Base-by-base conservation (phyloP, 305 asterid genomes). In the Fraxinus platypoda region DNA sequence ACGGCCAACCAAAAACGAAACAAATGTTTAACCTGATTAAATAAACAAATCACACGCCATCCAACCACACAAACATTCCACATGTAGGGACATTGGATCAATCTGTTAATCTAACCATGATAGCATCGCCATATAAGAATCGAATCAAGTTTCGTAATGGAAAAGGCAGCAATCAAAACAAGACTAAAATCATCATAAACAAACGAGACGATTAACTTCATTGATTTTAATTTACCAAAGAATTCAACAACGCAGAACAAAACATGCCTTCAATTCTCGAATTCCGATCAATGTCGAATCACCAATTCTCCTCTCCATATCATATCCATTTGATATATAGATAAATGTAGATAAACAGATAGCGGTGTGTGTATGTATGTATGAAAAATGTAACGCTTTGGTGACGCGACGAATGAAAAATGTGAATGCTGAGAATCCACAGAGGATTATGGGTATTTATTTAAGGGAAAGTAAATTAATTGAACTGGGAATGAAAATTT, bases 331-430 rank as follows among this genome's bases (percentile, higher is more conserved):
- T 59, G 70, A 21, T 2, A 19, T 17, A 23, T 26, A 66, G 34
- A 15, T 26, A 54, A 26, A 31, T 2, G 64, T 57, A 49, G 78
- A 62, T 33, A 37, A 8, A 17, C 26, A 59, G 21, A 15, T 68
- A 68, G 30, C 54, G 8, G 11, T 30, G 57, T 0, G 66, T n/a
- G 19, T 37, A 71, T 4, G 19, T 37, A 71, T 4, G 73, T 6
- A 64, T 17, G 57, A 75, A 70, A 30, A 38, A 46, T 31, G 19
- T 76, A 4, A 49, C 87, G 87, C 41, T 46, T 37, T 76, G 86
- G 85, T 74, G 87, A 49, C 81, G 88, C 90, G 86, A 77, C 89
- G 71, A 46, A 25, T 37, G 66, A 72, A 82, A 77, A 77, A 31
- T 17, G 75, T 71, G 75, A 71, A 71, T 30, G 82, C 38, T 33